Percentiles rank a stretch among this genome's conserved stretches.
Conservation (phyloP, 2,329 filamentous ascomycete genomes). For the Arachnopeziza araneosa region DNA sequence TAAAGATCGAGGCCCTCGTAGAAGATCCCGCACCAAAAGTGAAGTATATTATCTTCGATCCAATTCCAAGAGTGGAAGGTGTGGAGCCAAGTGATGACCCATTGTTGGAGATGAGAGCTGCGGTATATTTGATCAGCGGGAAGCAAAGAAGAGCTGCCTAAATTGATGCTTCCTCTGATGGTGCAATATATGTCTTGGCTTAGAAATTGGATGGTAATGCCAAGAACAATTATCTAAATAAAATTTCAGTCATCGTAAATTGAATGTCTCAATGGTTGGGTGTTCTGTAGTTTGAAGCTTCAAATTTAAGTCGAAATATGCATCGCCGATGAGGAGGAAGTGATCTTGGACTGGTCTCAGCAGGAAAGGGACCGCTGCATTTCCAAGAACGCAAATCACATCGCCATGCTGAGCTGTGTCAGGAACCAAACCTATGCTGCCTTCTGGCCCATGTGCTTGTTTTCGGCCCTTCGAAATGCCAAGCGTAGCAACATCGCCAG, state of each 20-base stretch:
- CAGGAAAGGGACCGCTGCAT: too few species aligned
- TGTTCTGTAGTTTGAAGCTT: neutral
- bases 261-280: neutral
- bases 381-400: too few species aligned
- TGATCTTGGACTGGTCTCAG: too few species aligned
- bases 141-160: slow-evolving; percentile 44
- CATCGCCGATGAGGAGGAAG: too few species aligned
- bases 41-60: slow-evolving; percentile 52
- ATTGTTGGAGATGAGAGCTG: slow-evolving; percentile 49
- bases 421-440: too few species aligned
- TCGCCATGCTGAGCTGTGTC: too few species aligned
- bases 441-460: too few species aligned
- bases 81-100: slow-evolving; percentile 49
- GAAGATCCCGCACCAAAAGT: slow-evolving; percentile 38
- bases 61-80: slow-evolving; percentile 48
- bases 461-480: too few species aligned
- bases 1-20: slow-evolving; percentile 39
- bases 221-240: neutral
- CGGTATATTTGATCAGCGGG: slow-evolving; percentile 50
- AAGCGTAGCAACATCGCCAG: too few species aligned
- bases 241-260: neutral
- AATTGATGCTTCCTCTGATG: neutral
- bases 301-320: neutral
- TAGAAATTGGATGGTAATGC: neutral
- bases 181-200: neutral